Evolutionary conservation across 2,329 filamentous ascomycete genomes (phyloP).

Genomic region (Paracoccidioides brasiliensis): DNA sequence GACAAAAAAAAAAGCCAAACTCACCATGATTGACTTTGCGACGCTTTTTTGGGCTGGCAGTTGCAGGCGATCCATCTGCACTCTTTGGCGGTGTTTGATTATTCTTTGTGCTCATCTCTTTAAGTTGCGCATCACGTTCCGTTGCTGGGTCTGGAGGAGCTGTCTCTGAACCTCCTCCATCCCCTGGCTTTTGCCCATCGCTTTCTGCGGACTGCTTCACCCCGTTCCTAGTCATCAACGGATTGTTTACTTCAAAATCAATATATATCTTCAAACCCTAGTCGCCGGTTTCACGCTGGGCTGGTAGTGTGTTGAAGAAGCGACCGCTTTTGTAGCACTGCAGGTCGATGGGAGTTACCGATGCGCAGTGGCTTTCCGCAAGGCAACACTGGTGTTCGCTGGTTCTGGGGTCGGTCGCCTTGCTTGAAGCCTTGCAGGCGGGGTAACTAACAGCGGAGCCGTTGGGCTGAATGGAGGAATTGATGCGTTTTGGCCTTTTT

Average conservation of each 20-base stretch:
- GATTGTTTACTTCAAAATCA: neutral
- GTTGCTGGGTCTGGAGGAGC: constrained; percentile 8
- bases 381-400: neutral
- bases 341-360: neutral
- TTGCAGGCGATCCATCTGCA: constrained; percentile 23
- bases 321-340: neutral
- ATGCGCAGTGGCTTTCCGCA: neutral
- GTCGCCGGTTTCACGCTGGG: neutral
- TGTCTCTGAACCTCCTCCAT: constrained; percentile 18
- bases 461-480: neutral
- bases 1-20: constrained; percentile 20
- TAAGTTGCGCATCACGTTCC: constrained; percentile 14
- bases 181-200: constrained; percentile 14
- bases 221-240: constrained; percentile 10
- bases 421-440: neutral
- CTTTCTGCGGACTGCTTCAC: constrained; percentile 6
- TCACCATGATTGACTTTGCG: constrained; percentile 83
- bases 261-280: neutral
- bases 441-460: neutral
- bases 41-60: constrained; percentile 60
- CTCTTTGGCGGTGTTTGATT: constrained; percentile 12
- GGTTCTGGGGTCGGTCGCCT: neutral
- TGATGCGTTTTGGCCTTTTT: neutral
- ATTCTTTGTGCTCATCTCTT: constrained; percentile 21
- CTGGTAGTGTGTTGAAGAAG: neutral